Conservation (phyloP, 2,329 filamentous ascomycete species). For the Ceratocystis diversiconidia region DNA sequence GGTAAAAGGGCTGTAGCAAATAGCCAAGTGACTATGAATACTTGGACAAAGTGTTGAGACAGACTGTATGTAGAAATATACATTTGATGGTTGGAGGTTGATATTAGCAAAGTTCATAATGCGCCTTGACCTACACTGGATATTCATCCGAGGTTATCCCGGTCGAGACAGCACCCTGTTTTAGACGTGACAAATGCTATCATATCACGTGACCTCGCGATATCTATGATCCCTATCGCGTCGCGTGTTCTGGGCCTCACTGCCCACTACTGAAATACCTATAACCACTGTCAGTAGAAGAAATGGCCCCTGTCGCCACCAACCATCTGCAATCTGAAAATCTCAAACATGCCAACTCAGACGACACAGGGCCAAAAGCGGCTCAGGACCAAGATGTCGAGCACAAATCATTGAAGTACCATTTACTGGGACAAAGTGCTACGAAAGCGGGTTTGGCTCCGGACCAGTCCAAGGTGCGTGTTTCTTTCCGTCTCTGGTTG, state of each 20-base stretch:
- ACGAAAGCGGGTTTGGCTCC: slow-evolving; percentile 90
- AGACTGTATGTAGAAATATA: too few relatives aligned
- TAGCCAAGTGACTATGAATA: too few relatives aligned
- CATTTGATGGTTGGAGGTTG: too few relatives aligned
- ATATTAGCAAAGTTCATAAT: too few relatives aligned
- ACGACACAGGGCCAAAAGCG: neutral
- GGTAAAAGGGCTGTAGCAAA: too few relatives aligned
- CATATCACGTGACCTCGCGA: slow-evolving; percentile 2
- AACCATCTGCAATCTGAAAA: neutral
- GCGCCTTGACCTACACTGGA: too few relatives aligned
- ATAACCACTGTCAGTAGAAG: neutral
- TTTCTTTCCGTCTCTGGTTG: too few relatives aligned
- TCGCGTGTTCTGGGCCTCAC: neutral
- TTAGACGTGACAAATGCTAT: neutral
- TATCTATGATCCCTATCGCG: neutral
- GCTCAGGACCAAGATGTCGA: slow-evolving; percentile 15
- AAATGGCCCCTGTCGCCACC: too few relatives aligned
- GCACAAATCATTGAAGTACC: slow-evolving; percentile 65
- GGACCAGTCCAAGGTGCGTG: slow-evolving; percentile 64
- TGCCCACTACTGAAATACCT: neutral
- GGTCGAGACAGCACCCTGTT: rapidly evolving
- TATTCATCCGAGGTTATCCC: too few relatives aligned
- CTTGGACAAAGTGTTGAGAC: too few relatives aligned
- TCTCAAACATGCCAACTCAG: neutral
- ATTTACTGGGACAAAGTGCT: slow-evolving; percentile 74